Evolutionary conservation across 73 alveolate species (phyloP), one percentile per base, ranked within the genome.

Genomic region (Paraurostyla sp.): DNA sequence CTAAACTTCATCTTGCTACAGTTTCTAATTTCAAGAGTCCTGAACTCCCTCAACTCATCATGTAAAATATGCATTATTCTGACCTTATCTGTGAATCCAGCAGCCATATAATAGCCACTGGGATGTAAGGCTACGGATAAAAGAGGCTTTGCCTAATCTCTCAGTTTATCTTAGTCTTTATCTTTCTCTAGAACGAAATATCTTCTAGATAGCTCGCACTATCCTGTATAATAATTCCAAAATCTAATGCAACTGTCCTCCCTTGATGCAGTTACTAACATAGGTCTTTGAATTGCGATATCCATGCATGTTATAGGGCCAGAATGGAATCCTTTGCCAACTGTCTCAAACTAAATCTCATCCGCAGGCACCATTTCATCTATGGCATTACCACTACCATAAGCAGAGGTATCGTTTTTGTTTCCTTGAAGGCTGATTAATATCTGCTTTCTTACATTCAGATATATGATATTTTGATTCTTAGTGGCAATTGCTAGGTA

Each of bases 111-210:
- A 90, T 96, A 98, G 32, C 99, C 99, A 57, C 97, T 83, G 0
- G 99, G 99, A 85, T 98, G 99, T 38, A 98, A 85, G 2, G 99
- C 98, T 13, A 98, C 97, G 4, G 98, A 90, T 68, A 92, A 91
- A 41, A 97, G 78, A 0, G 96, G 94, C 38, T 45, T 76, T 18
- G 65, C 62, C 59, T 59, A 27, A 36, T 58, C 65, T 18, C 78
- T 0, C 38, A 52, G 6, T 38, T 54, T 78, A 52, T 54, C 89
- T 20, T 54, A 23, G 52, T 73, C 78, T 35, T 51, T 49, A 9
- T 51, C 89, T 32, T 54, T 32, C 25, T 78, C 78, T 16, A 52
- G 27, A 13, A 23, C 62, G 80, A 51, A 51, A 13, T 87, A 88
- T 95, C 51, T 93, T 95, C 90, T 85, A 45, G 97, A 93, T 46